phyloP scores from a whole-genome alignment of 176 grass and related monocot species.

The Luzula sylvatica region DNA sequence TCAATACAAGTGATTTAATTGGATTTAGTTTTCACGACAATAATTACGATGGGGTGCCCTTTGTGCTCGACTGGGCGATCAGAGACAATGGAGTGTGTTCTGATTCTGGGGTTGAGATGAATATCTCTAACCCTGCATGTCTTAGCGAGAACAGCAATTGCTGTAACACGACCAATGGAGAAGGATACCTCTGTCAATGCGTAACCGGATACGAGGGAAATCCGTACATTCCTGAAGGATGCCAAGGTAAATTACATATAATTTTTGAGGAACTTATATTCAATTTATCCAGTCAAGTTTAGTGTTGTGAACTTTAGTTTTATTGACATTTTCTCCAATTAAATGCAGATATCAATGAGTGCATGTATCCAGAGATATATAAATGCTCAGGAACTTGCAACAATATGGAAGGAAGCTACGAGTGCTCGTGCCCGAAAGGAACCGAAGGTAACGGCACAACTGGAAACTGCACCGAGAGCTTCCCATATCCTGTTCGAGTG shows the following conservation, averaged over 20 bases:
- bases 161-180: not conserved
- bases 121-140: not conserved
- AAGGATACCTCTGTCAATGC: slow-evolving; percentile 9
- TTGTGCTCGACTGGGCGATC: slow-evolving; percentile 23
- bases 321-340: not conserved
- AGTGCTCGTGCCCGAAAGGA: not conserved
- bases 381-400: not conserved
- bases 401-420: not conserved
- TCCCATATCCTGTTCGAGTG: not conserved
- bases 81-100: not conserved
- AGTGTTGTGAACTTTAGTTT: not conserved
- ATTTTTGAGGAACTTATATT: too few species aligned
- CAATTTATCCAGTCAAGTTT: too few species aligned
- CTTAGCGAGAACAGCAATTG: not conserved
- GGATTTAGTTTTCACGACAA: not conserved
- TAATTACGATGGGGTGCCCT: not conserved
- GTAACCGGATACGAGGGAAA: not conserved
- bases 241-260: too few species aligned
- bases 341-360: not conserved
- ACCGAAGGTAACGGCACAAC: not conserved
- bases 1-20: not conserved
- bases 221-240: slow-evolving; percentile 6
- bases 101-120: not conserved
- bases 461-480: not conserved
- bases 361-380: not conserved